A percentile compares a stretch with the other conserved stretches of the same genome.
These are phyloP conservation scores for Trichoderma cornu-damae DNA, from an alignment of 2,329 filamentous ascomycete genomes.

Conservation along the genomic window DNA sequence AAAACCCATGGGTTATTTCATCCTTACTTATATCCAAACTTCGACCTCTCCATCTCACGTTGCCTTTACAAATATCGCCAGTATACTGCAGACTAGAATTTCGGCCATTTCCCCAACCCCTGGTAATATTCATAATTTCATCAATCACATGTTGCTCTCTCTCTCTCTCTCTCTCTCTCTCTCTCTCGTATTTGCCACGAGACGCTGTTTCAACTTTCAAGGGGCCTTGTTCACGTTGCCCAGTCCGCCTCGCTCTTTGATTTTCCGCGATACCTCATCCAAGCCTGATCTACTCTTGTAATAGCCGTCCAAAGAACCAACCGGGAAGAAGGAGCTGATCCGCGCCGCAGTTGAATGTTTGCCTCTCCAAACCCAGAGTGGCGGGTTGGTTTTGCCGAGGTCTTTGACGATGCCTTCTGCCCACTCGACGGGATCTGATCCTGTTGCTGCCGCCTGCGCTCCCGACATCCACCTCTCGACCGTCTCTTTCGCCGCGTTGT, in stretches of 20 bases:
- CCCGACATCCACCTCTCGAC: slow-evolving; percentile 15
- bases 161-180: no score
- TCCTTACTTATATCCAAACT: no score
- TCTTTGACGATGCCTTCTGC: slow-evolving; percentile 7
- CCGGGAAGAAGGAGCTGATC: slow-evolving; percentile 1
- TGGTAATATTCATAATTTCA: background rate
- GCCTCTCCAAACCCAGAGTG: slow-evolving; percentile 3
- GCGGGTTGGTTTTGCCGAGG: background rate
- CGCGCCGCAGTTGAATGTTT: background rate
- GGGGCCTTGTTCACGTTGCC: background rate
- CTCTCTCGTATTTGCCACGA: no score
- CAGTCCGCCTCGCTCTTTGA: background rate
- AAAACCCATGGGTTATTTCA: no score
- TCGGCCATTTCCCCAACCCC: no score
- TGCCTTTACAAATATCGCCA: background rate
- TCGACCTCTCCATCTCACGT: background rate
- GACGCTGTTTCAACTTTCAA: no score
- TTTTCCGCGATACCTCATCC: background rate
- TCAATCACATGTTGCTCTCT: background rate
- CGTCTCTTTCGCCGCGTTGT: slow-evolving; percentile 11
- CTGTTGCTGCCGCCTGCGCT: slow-evolving; percentile 1
- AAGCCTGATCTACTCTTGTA: background rate
- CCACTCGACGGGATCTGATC: slow-evolving; percentile 1
- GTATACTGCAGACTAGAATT: no score
- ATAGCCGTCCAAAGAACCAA: background rate